These are phyloP conservation scores for Arthrobotrys sinensis DNA, from an alignment of 2,329 filamentous ascomycete genomes.

Conservation along the genomic window DNA sequence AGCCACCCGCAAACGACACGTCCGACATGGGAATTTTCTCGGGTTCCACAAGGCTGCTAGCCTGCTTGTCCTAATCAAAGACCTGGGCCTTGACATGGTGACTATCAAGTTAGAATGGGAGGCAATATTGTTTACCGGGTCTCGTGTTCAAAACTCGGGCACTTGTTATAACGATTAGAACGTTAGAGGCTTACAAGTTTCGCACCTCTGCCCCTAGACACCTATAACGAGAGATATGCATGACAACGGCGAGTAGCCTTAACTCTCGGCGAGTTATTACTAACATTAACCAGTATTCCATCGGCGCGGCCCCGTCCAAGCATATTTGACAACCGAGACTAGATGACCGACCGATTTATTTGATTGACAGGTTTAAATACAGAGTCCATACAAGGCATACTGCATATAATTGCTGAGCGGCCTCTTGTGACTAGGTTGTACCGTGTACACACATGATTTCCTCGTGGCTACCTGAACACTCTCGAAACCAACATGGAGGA, in stretches of 20 bases:
- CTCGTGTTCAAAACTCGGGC: conserved; percentile 8
- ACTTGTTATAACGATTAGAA: background rate
- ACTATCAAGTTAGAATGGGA: conserved; percentile 17
- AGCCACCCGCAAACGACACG: conserved; percentile 7
- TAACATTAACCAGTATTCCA: too few relatives aligned
- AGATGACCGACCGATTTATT: too few relatives aligned
- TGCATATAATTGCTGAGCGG: too few relatives aligned
- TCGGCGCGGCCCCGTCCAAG: too few relatives aligned
- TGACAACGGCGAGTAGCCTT: background rate
- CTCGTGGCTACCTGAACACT: too few relatives aligned
- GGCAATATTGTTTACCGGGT: background rate
- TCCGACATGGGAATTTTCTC: background rate
- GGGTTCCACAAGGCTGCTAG: background rate
- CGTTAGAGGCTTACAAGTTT: background rate
- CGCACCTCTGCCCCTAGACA: background rate
- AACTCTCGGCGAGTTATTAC: background rate
- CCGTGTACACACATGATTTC: too few relatives aligned
- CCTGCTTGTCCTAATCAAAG: background rate
- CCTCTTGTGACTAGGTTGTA: too few relatives aligned
- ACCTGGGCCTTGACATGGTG: background rate
- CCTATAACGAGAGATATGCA: background rate
- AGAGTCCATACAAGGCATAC: too few relatives aligned
- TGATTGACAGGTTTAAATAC: too few relatives aligned
- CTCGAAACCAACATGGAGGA: too few relatives aligned
- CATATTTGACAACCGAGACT: too few relatives aligned